Evolutionary conservation across 352 stramenopile genomes (phyloP), one percentile per base, ranked within the genome.

Genomic region (Globisporangium viniferum): DNA sequence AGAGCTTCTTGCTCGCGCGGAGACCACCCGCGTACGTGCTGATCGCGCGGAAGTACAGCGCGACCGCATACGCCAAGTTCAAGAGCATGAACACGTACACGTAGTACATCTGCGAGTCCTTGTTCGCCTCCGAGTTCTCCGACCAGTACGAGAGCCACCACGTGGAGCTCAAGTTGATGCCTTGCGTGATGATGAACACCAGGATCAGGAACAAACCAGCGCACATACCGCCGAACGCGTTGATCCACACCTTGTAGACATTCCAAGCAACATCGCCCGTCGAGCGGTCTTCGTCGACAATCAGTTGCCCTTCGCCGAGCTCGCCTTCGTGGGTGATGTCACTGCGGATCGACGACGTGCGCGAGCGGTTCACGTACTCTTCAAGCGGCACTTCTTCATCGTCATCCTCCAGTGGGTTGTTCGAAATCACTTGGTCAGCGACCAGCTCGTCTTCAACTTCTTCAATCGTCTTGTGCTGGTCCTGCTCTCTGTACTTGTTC

Each of bases 61-160:
- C 64, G 22, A 93, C 54, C 18, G 84, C 78, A 33, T 84, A 90
- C n/a, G 58, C 64, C 15, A 75, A 62, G 68, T 92, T 85, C 59
- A 97, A 78, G 6, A 59, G 74, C 61, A 95, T 83, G 66, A 93
- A 97, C 27, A 97, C 77, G 60, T 87, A 84, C n/a, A 97, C 67
- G 66, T 93, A 97, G 66, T 74, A 93, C 80, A 90, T 87, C 63
- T 88, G 71, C 31, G 80, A 81, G 46, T 79, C 59, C n/a, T 63
- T 64, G 41, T 82, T 60, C 0, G 59, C 18, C 31, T 73, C 59
- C 1, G 74, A 66, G 59, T 95, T 78, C 22, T 90, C 73, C 24
- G 90, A 90, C 90, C 93, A 98, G 70, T 95, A 92, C n/a, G 90
- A 95, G 6, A 98, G 66, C 86, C 89, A 98, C 56, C 73, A 98